Base-by-base conservation (phyloP, 352 stramenopile genomes). In the Blastocystis sp. region DNA sequence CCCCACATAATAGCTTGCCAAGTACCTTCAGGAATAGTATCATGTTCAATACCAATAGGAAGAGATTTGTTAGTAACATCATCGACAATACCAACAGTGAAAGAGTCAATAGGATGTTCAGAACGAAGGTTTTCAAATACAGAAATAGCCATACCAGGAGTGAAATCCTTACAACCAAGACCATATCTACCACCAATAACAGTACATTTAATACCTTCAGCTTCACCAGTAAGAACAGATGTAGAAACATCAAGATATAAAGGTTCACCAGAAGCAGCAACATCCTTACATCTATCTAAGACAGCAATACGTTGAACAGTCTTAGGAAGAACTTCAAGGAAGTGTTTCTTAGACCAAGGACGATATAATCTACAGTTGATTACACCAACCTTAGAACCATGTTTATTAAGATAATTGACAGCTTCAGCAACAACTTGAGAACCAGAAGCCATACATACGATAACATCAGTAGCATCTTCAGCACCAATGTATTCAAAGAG, bases 221-320 rank as follows among this genome's bases (percentile, higher is more conserved):
- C 68, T 33, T 73, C 71, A 23, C 82, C 77, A 41, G 73, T 78
- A 68, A 86, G 75, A 64, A 93, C 82, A 30, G 79, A 87, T 35
- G 74, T 74, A n/a, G 84, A 76, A 32, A 91, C 80, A 68, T 93
- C 81, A 67, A 88, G 68, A 66, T 86, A 93, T 4, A 93, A 69
- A 32, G 82, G 82, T 66, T 89, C 78, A 33, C 79, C 78, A 46
- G 86, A 77, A 45, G 78, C 81, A 10, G 74, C 81, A 43, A 70
- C 64, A 65, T 89, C 82, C 55, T 84, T 77, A 67, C 82, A 86
- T 37, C 81, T 78, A 68, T 91, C 82, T 13, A 93, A 70, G n/a
- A 88, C 80, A 0, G 80, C 81, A 45, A 90, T 72, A 39, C 83
- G 84, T 37, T 71, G 77, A 25, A 79, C 72, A 6, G 74, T 75